Base-by-base conservation (phyloP, 345 rosid genomes). In the Tarenaya hassleriana region DNA sequence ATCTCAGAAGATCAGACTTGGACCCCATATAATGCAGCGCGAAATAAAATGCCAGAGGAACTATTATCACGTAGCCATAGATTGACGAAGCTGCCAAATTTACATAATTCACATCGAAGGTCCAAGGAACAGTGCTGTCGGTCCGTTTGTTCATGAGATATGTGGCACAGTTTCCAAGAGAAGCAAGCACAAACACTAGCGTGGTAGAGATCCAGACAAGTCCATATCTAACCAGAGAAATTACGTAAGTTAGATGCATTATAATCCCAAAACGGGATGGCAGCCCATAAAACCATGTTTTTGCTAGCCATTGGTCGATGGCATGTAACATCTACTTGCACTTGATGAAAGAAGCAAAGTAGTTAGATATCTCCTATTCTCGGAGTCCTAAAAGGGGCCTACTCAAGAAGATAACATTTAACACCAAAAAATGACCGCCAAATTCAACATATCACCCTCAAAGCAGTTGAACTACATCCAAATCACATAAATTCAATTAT, bases 121-220 rank as follows among this genome's bases (percentile, higher is more conserved):
- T 75, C 98, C 98, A 92, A 29, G 76, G 75, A 24, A 83, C 59
- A 39, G 56, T 69, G 47, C 62, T 60, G 60, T 67, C 75, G 13
- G 58, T 53, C 43, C 33, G 79, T 63, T 75, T 85, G 63, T 83
- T 64, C 56, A 81, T 84, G 44, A 92, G 94, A 70, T 83, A 83
- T 6, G 94, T 85, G 45, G 84, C 95, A 68, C 81, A 80, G 50
- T 88, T 88, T 64, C 98, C 98, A 18, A 92, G 72, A 54, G 95
- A 63, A 47, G 94, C 74, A 43, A 88, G 77, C 62, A 78, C 71
- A 66, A 88, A 88, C 21, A 92, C 79, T 76, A 92, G 74, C 11
- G 95, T 88, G 15, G 98, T 92, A 55, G 88, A 77, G 65, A 92
- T 71, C 98, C 98, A 85, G 53, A 92, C 62, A 58, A 79, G 84